A percentile compares a stretch with the other conserved stretches of the same genome.
phyloP scores from a whole-genome alignment of 2,329 filamentous ascomycete species.

The Exophiala dermatitidis region DNA sequence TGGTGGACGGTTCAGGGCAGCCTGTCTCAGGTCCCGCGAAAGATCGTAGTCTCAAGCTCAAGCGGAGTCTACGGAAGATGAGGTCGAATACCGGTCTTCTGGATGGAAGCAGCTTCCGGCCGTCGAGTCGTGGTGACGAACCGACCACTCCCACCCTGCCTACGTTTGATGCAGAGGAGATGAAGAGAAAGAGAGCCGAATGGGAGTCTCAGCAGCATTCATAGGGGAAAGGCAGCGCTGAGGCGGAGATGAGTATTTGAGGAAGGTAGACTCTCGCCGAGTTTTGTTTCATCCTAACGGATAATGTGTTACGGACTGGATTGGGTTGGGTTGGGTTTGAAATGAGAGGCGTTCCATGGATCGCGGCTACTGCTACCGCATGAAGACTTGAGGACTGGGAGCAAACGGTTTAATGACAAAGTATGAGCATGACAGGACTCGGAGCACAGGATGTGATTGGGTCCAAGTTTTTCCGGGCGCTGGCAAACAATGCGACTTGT shows the following conservation, averaged over 20 bases:
- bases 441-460: neutral
- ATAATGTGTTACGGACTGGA: conserved; percentile 7
- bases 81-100: conserved; percentile 30
- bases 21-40: conserved; percentile 21
- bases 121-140: conserved; percentile 29
- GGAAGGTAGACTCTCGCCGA: neutral
- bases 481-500: conserved; percentile 3
- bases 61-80: conserved; percentile 32
- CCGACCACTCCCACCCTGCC: conserved; percentile 26
- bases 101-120: conserved; percentile 29
- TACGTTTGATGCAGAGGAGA: conserved; percentile 44
- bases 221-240: conserved; percentile 1
- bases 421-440: conserved; percentile 14
- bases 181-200: conserved; percentile 42
- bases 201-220: conserved; percentile 40
- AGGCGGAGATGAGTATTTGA: conserved; percentile 12
- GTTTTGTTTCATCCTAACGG: conserved; percentile 8
- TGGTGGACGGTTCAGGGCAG: conserved; percentile 10
- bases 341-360: conserved; percentile 3
- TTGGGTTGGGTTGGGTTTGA: conserved; percentile 8
- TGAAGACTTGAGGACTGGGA: conserved; percentile 2
- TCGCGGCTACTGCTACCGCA: conserved; percentile 25
- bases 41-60: conserved; percentile 26
- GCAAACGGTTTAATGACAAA: conserved; percentile 20
- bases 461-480: conserved; percentile 1